phyloP scores from a whole-genome alignment of 2,329 filamentous ascomycete genomes.

The Orbilia oligospora region DNA sequence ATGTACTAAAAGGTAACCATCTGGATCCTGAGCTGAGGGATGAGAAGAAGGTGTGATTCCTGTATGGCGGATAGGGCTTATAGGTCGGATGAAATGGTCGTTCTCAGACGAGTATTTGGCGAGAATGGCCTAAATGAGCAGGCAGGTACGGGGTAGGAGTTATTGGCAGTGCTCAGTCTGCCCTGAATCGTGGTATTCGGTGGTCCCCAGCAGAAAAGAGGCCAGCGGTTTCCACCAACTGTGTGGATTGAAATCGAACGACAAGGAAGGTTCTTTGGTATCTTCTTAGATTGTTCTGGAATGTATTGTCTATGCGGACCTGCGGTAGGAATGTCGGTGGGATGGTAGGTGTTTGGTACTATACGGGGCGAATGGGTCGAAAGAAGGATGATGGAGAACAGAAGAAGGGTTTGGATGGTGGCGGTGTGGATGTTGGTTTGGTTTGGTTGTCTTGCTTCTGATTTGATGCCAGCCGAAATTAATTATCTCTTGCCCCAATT shows the following conservation, averaged over 20 bases:
- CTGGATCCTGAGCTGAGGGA: constrained; percentile 17
- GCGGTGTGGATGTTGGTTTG: constrained; percentile 54
- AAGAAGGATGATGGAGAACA: constrained; percentile 16
- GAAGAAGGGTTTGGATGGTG: constrained; percentile 6
- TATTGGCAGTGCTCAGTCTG: constrained; percentile 38
- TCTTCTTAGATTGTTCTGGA: constrained; percentile 15
- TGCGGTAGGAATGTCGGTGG: neutral
- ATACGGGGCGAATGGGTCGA: constrained; percentile 23
- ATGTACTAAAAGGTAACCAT: constrained; percentile 20
- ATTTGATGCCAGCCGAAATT: constrained; percentile 60
- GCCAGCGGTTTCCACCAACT: constrained; percentile 46
- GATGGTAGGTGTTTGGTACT: neutral
- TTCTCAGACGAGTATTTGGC: constrained; percentile 44
- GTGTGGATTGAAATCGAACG: constrained; percentile 43
- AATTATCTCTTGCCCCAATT: constrained; percentile 54
- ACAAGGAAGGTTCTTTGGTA: constrained; percentile 18
- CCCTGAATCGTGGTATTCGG: constrained; percentile 28
- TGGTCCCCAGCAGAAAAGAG: too few species aligned
- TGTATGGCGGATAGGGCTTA: neutral
- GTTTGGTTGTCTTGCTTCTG: constrained; percentile 41
- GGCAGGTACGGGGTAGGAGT: constrained; percentile 46
- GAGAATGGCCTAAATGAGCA: constrained; percentile 51
- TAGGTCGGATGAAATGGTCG: constrained; percentile 33
- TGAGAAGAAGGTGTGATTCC: constrained; percentile 8
- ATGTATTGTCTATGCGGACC: neutral